These are phyloP conservation scores for Aspergillus kassunensis DNA, from an alignment of 495 filamentous ascomycete species.

Conservation along the genomic window DNA sequence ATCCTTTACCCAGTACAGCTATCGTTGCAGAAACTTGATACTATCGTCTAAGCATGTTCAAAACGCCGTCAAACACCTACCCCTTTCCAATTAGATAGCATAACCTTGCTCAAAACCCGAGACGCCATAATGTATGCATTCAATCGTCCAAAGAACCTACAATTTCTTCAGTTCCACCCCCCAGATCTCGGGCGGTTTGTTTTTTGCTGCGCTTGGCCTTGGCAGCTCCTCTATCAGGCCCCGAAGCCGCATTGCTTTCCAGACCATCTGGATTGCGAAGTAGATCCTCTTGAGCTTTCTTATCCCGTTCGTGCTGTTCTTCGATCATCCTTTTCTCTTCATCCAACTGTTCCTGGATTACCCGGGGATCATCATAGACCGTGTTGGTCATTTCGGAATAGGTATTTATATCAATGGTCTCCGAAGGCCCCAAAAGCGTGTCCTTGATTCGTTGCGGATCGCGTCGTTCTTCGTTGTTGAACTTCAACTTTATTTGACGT, in stretches of 20 bases:
- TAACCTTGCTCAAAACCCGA: constrained; percentile 4
- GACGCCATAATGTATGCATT: constrained; percentile 9
- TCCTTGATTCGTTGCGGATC: constrained; percentile 64
- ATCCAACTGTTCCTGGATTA: constrained; percentile 60
- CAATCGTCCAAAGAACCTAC: constrained; percentile 39
- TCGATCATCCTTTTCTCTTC: constrained; percentile 65
- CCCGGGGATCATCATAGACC: constrained; percentile 49
- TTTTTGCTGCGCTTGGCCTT: constrained; percentile 39
- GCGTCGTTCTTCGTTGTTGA: constrained; percentile 84
- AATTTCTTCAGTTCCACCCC: constrained; percentile 41
- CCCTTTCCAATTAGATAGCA: constrained; percentile 1
- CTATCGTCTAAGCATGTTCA: too few relatives aligned
- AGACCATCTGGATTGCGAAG: constrained; percentile 40
- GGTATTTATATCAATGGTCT: constrained; percentile 60
- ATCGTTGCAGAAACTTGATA: too few relatives aligned
- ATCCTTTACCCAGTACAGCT: too few relatives aligned
- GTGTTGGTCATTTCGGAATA: constrained; percentile 61
- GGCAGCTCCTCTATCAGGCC: constrained; percentile 33
- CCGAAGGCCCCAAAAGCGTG: constrained; percentile 58
- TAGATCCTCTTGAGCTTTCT: constrained; percentile 50
- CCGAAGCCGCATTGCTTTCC: constrained; percentile 32
- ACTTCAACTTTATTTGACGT: constrained; percentile 85
- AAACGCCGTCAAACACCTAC: constrained; percentile 6
- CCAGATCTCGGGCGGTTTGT: constrained; percentile 25
- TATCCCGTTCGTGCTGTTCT: constrained; percentile 60